Conservation (phyloP, 1,284 basidiomycete genomes). For the Termitomyces sp. region DNA sequence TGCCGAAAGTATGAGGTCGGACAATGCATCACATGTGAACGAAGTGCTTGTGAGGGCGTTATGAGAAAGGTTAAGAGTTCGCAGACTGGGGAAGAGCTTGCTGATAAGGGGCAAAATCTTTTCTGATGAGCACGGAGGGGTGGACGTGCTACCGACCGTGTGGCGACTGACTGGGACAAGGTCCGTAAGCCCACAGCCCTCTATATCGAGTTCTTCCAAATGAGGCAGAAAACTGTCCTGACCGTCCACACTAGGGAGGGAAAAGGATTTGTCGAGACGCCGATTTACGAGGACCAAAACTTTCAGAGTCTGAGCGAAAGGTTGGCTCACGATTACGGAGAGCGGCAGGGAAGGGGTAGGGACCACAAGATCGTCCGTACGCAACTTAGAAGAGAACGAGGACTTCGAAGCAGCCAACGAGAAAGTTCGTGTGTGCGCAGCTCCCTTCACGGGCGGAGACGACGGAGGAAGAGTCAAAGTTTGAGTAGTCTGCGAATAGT, state of each 20-base stretch:
- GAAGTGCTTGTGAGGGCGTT: conserved; percentile 56
- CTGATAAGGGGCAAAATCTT: conserved; percentile 52
- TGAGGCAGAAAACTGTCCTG: conserved; percentile 45
- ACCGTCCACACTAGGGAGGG: conserved; percentile 38
- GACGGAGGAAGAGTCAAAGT: conserved; percentile 64
- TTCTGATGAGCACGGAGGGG: conserved; percentile 41
- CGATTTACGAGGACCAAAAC: conserved; percentile 60
- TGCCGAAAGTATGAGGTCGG: conserved; percentile 44
- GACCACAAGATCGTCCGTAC: conserved; percentile 46
- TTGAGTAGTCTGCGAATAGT: conserved; percentile 48
- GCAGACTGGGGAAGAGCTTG: conserved; percentile 62
- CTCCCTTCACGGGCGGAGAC: conserved; percentile 42
- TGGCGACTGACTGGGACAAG: conserved; percentile 39
- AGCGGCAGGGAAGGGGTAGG: conserved; percentile 67
- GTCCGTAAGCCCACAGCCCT: conserved; percentile 65
- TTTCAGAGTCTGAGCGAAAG: conserved; percentile 56
- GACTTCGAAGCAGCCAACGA: conserved; percentile 40
- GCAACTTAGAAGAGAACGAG: conserved; percentile 25
- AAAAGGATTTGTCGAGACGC: conserved; percentile 58
- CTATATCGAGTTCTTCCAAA: conserved; percentile 66
- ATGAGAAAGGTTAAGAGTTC: conserved; percentile 67
- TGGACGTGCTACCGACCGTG: conserved; percentile 24
- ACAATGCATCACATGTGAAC: conserved; percentile 41
- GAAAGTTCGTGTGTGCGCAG: conserved; percentile 53
- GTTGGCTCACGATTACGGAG: conserved; percentile 49